A percentile compares a stretch with the other conserved stretches of the same genome.
Evolutionary conservation across 1,284 basidiomycete species (phyloP).

Genomic region (Apiotrichum sp.): DNA sequence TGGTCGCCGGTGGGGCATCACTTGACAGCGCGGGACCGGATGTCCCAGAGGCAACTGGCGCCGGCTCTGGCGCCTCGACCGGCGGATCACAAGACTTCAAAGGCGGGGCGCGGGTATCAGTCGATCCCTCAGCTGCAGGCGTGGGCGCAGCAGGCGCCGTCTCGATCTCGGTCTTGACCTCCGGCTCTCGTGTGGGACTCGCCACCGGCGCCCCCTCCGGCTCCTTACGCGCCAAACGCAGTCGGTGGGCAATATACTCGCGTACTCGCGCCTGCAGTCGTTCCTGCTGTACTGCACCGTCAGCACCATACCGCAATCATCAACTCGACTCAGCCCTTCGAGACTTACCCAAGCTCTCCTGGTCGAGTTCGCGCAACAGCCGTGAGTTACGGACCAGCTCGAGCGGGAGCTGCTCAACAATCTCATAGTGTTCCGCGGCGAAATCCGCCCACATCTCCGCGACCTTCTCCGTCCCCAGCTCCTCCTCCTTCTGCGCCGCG

Average conservation of each 20-base stretch:
- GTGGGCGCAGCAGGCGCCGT: no score
- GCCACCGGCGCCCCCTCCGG: no score
- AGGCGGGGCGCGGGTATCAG: no score
- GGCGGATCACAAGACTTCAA: no score
- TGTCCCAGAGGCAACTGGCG: no score
- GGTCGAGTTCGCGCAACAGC: slow-evolving; percentile 71
- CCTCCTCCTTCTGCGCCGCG: slow-evolving; percentile 6
- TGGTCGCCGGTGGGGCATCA: no score
- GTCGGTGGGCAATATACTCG: slow-evolving; percentile 28
- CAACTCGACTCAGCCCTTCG: no score
- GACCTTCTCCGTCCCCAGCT: slow-evolving; percentile 25
- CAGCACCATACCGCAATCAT: not conserved
- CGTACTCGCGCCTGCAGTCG: slow-evolving; percentile 34
- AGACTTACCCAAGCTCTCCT: slow-evolving; percentile 59
- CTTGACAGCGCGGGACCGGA: no score
- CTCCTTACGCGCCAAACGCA: slow-evolving; percentile 4
- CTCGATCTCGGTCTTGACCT: no score
- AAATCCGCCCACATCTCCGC: slow-evolving; percentile 66
- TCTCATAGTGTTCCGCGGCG: slow-evolving; percentile 72
- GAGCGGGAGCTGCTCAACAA: slow-evolving; percentile 78
- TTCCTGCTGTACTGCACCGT: slow-evolving; percentile 29
- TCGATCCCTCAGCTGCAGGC: no score
- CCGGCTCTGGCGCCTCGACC: no score
- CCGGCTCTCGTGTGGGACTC: no score
- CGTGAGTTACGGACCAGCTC: slow-evolving; percentile 73